phyloP scores from a whole-genome alignment of 2,329 filamentous ascomycete species.

The Fusarium tuaranense region DNA sequence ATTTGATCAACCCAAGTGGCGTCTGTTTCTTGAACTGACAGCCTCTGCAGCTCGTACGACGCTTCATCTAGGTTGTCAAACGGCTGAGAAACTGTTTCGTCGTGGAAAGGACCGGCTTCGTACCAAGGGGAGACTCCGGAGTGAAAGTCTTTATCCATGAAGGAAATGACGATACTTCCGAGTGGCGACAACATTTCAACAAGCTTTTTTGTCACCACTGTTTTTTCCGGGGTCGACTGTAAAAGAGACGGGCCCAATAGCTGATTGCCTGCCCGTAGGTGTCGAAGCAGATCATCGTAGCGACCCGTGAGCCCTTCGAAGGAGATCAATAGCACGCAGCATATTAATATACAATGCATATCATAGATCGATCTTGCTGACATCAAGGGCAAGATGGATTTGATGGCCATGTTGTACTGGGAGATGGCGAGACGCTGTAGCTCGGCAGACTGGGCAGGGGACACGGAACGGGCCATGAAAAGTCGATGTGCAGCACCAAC shows the following conservation, averaged over 20 bases:
- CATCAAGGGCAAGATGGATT: background rate
- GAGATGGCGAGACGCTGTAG: background rate
- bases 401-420: background rate
- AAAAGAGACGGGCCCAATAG: background rate
- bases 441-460: background rate
- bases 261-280: background rate
- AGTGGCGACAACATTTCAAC: background rate
- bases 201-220: background rate
- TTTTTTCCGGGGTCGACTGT: background rate
- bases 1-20: background rate
- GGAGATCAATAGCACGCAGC: background rate
- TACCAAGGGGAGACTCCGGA: background rate
- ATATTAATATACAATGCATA: background rate
- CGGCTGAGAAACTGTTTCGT: background rate
- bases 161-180: background rate
- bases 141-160: background rate
- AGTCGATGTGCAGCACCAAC: background rate
- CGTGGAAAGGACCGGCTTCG: background rate
- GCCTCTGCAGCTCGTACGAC: background rate
- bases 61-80: background rate
- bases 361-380: background rate
- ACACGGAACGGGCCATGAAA: background rate
- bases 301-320: background rate
- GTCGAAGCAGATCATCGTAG: background rate
- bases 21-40: background rate